Conservation (phyloP, 129 eudicot genomes). For the Flaveria ramosissima region DNA sequence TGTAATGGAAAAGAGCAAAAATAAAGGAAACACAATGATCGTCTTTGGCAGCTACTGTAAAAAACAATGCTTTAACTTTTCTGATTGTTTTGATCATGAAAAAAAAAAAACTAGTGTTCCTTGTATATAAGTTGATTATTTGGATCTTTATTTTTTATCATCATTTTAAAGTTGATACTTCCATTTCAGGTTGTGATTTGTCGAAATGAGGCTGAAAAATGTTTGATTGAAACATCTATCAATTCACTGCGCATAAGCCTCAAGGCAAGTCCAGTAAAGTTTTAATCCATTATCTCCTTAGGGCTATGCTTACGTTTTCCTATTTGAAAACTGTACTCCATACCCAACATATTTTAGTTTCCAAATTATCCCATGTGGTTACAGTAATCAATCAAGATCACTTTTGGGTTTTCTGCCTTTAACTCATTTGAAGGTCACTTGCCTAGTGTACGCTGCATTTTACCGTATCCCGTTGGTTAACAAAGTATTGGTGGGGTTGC, state of each 20-base stretch:
- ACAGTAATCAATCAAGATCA: constrained; percentile 4
- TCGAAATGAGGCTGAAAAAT: constrained; percentile 97
- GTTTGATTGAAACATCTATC: constrained; percentile 95
- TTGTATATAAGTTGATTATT: constrained; percentile 2
- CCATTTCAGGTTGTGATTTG: constrained; percentile 77
- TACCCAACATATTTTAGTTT: constrained; percentile 15
- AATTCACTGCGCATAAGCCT: constrained; percentile 94
- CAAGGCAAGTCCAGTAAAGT: constrained; percentile 47
- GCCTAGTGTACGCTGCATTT: too few relatives aligned
- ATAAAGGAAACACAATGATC: not conserved
- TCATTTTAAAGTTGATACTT: constrained; percentile 4
- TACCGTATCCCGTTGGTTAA: too few relatives aligned
- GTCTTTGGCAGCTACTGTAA: not conserved
- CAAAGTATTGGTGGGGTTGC: too few relatives aligned
- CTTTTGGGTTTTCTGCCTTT: too few relatives aligned
- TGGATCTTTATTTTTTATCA: constrained; percentile 1
- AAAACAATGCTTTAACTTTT: not conserved
- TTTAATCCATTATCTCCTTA: not conserved
- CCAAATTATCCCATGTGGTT: not conserved
- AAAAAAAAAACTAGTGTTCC: not conserved
- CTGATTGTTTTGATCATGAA: not conserved
- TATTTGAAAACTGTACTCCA: not conserved
- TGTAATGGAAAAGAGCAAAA: not conserved
- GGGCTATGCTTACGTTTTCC: not conserved
- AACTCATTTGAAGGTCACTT: too few relatives aligned